Evolutionary conservation across 371 early-diverging fungal genomes (phyloP).

Genomic region (Apophysomyces ossiformis): DNA sequence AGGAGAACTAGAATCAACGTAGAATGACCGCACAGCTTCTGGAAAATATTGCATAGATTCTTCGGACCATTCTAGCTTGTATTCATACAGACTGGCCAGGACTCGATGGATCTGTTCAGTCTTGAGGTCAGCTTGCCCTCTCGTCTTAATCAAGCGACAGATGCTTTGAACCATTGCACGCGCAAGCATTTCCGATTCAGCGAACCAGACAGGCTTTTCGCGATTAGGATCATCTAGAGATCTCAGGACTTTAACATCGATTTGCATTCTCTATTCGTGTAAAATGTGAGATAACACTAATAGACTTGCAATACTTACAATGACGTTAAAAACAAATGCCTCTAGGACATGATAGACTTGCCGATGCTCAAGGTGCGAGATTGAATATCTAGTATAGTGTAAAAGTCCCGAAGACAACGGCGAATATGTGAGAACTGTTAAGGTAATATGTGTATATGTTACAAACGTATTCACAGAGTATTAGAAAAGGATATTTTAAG

Average conservation of each 20-base stretch:
- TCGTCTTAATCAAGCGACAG: slow-evolving; percentile 63
- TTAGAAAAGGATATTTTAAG: slow-evolving; percentile 47
- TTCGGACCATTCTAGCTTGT: slow-evolving; percentile 61
- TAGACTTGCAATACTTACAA: slow-evolving; percentile 35
- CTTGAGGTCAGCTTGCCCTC: slow-evolving; percentile 67
- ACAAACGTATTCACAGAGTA: not conserved
- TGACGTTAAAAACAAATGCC: slow-evolving; percentile 65
- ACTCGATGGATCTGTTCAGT: slow-evolving; percentile 61
- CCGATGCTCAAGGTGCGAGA: slow-evolving; percentile 66
- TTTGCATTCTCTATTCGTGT: slow-evolving; percentile 56
- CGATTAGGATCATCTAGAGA: slow-evolving; percentile 65
- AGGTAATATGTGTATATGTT: slow-evolving; percentile 22
- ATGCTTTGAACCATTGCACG: slow-evolving; percentile 62
- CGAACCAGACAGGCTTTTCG: slow-evolving; percentile 68
- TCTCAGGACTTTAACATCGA: slow-evolving; percentile 61
- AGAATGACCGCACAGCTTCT: slow-evolving; percentile 56
- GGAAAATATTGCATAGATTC: slow-evolving; percentile 61
- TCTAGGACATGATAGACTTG: slow-evolving; percentile 70
- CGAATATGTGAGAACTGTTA: slow-evolving; percentile 44
- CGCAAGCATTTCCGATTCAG: slow-evolving; percentile 69
- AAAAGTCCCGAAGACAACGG: slow-evolving; percentile 57
- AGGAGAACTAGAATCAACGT: slow-evolving; percentile 32
- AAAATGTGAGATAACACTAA: not conserved
- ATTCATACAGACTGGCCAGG: slow-evolving; percentile 54
- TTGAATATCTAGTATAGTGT: slow-evolving; percentile 65